Evolutionary conservation across 352 stramenopile genomes (phyloP), one percentile per base, ranked within the genome.

Genomic region (Pythium folliculosum): DNA sequence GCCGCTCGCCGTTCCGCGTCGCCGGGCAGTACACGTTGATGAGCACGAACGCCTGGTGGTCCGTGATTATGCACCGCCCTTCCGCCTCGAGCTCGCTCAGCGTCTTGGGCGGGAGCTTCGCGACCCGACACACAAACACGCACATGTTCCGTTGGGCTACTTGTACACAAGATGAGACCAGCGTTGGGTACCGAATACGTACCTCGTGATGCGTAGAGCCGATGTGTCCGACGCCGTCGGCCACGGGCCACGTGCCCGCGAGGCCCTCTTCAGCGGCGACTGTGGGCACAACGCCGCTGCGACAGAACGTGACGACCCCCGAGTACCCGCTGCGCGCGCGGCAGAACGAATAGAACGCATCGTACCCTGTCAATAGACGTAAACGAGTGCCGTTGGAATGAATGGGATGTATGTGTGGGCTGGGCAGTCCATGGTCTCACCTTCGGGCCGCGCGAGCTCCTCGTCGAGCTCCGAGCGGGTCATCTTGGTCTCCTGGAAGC

Each of bases 21-120:
- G 90, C 88, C 30, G 90, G 90, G 35, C 88, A 96, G 69, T 97
- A 97, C 21, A 92, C 82, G 69, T 97, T 97, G 40, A 97, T 53
- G 17, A 97, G 73, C 37, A 97, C 81, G 70, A 96, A 97, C n/a
- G 85, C 70, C 51, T 80, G 64, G 65, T 97, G 90, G 63, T 97
- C 88, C 6, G 90, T 97, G 57, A 96, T 88, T 21, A 97, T 70
- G 59, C 89, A 89, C 2, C 91, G 82, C 5, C 91, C 91, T 73
- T 97, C 91, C 21, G 77, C 75, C 47, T 94, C 86, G 47, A 94
- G 64, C 21, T 91, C 75, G 12, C 65, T 82, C 69, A 92, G 62
- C 16, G 84, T 21, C 68, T 84, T 84, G 0, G 78, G 51, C 3
- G 78, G 63, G n/a, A 91, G 67, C 84, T 92, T 50, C 17, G 13